Evolutionary conservation across 176 grass and related monocot genomes (phyloP).

Genomic region (Oryza coarctata): DNA sequence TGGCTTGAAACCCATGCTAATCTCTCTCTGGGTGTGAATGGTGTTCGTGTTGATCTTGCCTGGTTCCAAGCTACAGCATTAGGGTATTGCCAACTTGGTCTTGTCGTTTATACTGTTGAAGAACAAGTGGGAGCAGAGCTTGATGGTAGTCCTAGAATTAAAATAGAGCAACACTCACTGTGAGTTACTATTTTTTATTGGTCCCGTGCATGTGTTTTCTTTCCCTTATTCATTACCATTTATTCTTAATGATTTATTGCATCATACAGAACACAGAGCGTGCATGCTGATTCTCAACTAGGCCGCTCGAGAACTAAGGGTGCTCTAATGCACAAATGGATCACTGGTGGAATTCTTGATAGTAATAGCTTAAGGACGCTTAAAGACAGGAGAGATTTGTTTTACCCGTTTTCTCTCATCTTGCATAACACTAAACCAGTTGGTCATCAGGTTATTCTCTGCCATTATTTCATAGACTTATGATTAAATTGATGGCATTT

Average conservation of each 20-base stretch:
- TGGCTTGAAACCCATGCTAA: conserved; percentile 97
- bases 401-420: conserved; percentile 94
- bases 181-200: conserved; percentile 49
- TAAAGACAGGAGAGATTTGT: conserved; percentile 82
- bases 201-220: conserved; percentile 19
- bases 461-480: conserved; percentile 5
- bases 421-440: conserved; percentile 94
- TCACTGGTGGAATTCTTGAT: conserved; percentile 74
- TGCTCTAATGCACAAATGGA: conserved; percentile 67
- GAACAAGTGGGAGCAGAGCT: conserved; percentile 26
- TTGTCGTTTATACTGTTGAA: conserved; percentile 86
- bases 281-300: conserved; percentile 51
- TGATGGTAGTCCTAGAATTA: conserved; percentile 67
- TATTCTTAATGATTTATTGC: conserved; percentile 39
- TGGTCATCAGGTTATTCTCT: conserved; percentile 78
- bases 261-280: conserved; percentile 47
- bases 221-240: conserved; percentile 2
- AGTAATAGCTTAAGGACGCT: conserved; percentile 70
- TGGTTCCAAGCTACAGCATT: conserved; percentile 93
- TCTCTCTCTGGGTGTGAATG: conserved; percentile 56
- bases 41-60: conserved; percentile 78
- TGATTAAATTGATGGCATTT: conserved; percentile 22
- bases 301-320: conserved; percentile 55
- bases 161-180: conserved; percentile 57
- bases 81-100: conserved; percentile 92